Conservation (phyloP, 169 alveolate genomes). For the Theileria annulata region DNA sequence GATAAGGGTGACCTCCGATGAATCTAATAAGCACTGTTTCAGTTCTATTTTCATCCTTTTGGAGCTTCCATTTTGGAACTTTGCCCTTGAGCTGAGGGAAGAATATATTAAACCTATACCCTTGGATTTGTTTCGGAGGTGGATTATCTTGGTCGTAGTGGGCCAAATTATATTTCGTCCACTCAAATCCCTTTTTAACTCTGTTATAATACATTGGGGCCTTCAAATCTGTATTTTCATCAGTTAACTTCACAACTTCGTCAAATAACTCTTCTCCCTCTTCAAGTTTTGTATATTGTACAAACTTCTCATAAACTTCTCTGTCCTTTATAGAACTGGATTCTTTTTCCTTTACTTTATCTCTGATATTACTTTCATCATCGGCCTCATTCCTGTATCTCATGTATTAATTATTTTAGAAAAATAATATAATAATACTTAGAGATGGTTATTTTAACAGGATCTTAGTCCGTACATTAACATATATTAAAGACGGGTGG, state of each 20-base stretch:
- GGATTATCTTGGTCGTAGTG: slow-evolving; percentile 96
- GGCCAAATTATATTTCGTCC: slow-evolving; percentile 95
- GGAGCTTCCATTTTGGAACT: slow-evolving; percentile 91
- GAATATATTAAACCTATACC: slow-evolving; percentile 95
- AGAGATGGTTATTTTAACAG: slow-evolving; percentile 40
- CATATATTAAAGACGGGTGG: slow-evolving; percentile 63
- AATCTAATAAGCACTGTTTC: slow-evolving; percentile 89
- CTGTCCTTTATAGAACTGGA: neutral
- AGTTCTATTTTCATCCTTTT: slow-evolving; percentile 74
- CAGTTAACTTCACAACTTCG: slow-evolving; percentile 53
- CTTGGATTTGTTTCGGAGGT: slow-evolving; percentile 96
- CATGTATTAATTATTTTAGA: neutral
- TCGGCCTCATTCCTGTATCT: slow-evolving; percentile 5
- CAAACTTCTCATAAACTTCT: slow-evolving; percentile 53
- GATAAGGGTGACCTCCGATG: slow-evolving; percentile 96
- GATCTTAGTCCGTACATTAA: slow-evolving; percentile 65
- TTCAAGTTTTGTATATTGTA: slow-evolving; percentile 76
- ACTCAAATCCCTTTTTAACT: slow-evolving; percentile 92
- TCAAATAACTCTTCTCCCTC: slow-evolving; percentile 83
- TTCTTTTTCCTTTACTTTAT: neutral
- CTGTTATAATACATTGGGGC: slow-evolving; percentile 93
- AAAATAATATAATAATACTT: slow-evolving; percentile 13
- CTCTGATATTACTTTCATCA: neutral
- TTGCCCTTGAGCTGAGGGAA: slow-evolving; percentile 91
- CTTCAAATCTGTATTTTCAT: slow-evolving; percentile 35